Conservation (phyloP, 202 grass and related monocot genomes). For the Cymbopogon flexuosus region DNA sequence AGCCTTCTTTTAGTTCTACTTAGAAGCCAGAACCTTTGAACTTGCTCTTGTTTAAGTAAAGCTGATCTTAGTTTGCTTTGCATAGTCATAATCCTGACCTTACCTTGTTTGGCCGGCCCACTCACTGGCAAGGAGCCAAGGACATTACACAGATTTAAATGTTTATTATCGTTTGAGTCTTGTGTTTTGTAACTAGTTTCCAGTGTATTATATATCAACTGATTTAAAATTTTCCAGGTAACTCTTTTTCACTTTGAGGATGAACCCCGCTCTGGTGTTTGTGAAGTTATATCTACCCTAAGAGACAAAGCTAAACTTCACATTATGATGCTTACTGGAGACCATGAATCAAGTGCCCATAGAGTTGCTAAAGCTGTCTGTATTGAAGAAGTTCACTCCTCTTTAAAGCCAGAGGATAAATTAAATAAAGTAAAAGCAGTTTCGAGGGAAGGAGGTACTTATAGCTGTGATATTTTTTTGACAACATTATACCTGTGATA, state of each 20-base stretch:
- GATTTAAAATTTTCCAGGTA: constrained; percentile 46
- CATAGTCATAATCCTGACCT: background rate
- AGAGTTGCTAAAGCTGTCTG: constrained; percentile 90
- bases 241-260: constrained; percentile 98
- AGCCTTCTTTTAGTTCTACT: background rate
- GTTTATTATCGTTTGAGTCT: background rate
- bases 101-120: background rate
- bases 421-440: constrained; percentile 88
- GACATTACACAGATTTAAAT: background rate
- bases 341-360: constrained; percentile 87
- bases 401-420: constrained; percentile 94
- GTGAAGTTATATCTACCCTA: constrained; percentile 86
- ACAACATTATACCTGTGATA: too few relatives aligned
- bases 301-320: constrained; percentile 74
- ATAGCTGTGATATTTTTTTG: too few relatives aligned
- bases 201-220: background rate
- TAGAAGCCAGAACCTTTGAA: constrained; percentile 3
- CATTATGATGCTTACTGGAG: constrained; percentile 96
- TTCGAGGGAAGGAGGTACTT: constrained; percentile 75
- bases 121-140: background rate
- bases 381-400: constrained; percentile 67
- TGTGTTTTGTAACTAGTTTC: background rate
- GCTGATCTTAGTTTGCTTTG: background rate
- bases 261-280: constrained; percentile 63
- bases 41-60: background rate